Percentiles rank a stretch among this genome's conserved stretches.
phyloP scores from a whole-genome alignment of 495 filamentous ascomycete genomes.

The Podospora pseudoanserina region DNA sequence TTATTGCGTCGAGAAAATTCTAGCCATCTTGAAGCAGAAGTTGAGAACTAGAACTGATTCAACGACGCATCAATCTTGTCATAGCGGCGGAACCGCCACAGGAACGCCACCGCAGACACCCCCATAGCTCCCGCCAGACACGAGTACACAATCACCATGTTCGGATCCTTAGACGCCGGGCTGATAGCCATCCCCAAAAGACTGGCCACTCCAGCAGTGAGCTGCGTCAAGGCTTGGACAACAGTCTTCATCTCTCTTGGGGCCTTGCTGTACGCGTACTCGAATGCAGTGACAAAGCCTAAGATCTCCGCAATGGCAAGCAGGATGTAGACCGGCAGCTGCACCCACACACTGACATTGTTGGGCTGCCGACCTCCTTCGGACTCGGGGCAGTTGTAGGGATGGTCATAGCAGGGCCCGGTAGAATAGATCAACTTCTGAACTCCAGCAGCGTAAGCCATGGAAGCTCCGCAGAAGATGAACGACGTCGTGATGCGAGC shows the following conservation, averaged over 20 bases:
- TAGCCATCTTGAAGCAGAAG: background rate
- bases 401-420: conserved; percentile 51
- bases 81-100: conserved; percentile 32
- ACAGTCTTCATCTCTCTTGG: conserved; percentile 33
- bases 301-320: conserved; percentile 44
- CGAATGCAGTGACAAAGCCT: conserved; percentile 39
- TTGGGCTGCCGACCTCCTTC: conserved; percentile 30
- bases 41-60: conserved; percentile 10
- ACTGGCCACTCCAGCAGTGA: conserved; percentile 40
- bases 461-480: conserved; percentile 37
- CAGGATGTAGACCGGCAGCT: conserved; percentile 40
- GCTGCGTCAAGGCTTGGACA: conserved; percentile 40
- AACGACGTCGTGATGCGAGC: conserved; percentile 51
- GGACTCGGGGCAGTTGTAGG: conserved; percentile 35
- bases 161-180: conserved; percentile 41
- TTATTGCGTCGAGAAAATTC: too few species aligned
- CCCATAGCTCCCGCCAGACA: conserved; percentile 36
- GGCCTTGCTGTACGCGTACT: conserved; percentile 53
- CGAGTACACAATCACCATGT: conserved; percentile 46
- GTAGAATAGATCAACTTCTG: conserved; percentile 46
- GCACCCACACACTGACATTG: conserved; percentile 38
- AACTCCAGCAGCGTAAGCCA: conserved; percentile 48
- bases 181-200: conserved; percentile 44
- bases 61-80: conserved; percentile 15
- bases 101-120: conserved; percentile 30